Percentiles rank a stretch among this genome's conserved stretches.
Evolutionary conservation across 2,329 filamentous ascomycete genomes (phyloP).

Genomic region (Aureobasidium subglaciale): DNA sequence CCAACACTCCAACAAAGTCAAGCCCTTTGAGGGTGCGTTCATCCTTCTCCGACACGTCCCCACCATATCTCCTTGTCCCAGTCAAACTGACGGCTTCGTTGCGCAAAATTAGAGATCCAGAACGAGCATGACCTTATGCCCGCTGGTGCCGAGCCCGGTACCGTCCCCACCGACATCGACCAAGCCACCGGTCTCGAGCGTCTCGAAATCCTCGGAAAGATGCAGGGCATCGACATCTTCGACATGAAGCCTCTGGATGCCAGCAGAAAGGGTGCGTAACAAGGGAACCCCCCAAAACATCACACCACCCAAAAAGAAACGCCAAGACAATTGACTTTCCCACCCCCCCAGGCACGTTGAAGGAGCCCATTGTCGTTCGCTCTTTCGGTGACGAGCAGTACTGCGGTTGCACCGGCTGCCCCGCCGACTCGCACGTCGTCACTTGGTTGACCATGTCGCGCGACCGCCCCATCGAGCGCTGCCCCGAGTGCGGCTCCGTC

Average conservation of each 20-base stretch:
- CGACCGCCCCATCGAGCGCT: constrained; percentile 87
- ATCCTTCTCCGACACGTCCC: too few species aligned
- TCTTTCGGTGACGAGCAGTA: constrained; percentile 95
- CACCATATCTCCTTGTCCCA: background rate
- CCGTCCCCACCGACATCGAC: constrained; percentile 87
- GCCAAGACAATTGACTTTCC: constrained; percentile 1
- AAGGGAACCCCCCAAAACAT: background rate
- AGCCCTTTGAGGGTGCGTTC: constrained; percentile 39
- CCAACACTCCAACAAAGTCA: constrained; percentile 33
- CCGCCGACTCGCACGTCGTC: constrained; percentile 84
- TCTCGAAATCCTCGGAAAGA: constrained; percentile 98
- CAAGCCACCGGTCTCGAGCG: constrained; percentile 96
- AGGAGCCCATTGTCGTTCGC: constrained; percentile 84
- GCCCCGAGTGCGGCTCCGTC: constrained; percentile 90
- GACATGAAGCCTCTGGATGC: constrained; percentile 96
- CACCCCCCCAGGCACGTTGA: constrained; percentile 61
- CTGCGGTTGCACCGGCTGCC: constrained; percentile 88
- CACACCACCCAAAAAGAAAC: constrained; percentile 12
- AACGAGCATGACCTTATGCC: constrained; percentile 72
- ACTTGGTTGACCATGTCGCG: constrained; percentile 86
- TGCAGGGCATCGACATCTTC: constrained; percentile 96
- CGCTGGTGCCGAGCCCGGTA: constrained; percentile 73
- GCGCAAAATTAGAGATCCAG: constrained; percentile 63
- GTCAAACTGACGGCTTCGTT: background rate
- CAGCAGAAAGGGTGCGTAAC: constrained; percentile 66